Evolutionary conservation across 257 asterid species (phyloP).

Genomic region (Solanum okadae): DNA sequence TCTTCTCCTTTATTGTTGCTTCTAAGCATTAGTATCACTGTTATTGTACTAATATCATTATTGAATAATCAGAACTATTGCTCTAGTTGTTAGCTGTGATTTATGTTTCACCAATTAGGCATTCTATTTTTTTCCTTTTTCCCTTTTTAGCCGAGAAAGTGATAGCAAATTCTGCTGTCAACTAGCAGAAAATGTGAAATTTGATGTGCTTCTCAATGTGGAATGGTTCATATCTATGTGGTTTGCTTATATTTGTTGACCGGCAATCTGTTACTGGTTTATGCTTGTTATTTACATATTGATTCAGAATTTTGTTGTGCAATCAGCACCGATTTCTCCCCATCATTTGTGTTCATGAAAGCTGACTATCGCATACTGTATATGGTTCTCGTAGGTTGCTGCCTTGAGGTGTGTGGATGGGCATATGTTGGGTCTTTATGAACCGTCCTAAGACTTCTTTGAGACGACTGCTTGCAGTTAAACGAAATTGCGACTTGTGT

Average conservation of each 20-base stretch:
- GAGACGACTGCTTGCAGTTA: neutral
- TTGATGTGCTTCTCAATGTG: neutral
- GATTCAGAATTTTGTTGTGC: neutral
- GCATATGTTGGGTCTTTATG: constrained; percentile 78
- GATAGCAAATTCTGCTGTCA: neutral
- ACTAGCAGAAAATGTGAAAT: neutral
- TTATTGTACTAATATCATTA: neutral
- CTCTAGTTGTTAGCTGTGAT: neutral
- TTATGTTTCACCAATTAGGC: neutral
- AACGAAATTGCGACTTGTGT: neutral
- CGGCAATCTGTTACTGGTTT: neutral
- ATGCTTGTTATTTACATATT: neutral
- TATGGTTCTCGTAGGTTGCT: constrained; percentile 48
- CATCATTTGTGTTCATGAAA: neutral
- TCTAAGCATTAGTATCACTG: neutral
- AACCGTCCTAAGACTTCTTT: constrained; percentile 34
- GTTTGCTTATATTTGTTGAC: neutral
- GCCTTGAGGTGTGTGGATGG: constrained; percentile 80
- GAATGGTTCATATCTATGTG: neutral
- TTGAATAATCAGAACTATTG: neutral
- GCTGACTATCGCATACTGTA: neutral
- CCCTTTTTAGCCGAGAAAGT: neutral
- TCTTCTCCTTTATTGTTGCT: neutral
- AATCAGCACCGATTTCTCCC: neutral
- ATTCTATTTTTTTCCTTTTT: neutral